Evolutionary conservation across 2,329 filamentous ascomycete genomes (phyloP), one percentile per base, ranked within the genome.

Genomic region (Ilyonectria sp.): DNA sequence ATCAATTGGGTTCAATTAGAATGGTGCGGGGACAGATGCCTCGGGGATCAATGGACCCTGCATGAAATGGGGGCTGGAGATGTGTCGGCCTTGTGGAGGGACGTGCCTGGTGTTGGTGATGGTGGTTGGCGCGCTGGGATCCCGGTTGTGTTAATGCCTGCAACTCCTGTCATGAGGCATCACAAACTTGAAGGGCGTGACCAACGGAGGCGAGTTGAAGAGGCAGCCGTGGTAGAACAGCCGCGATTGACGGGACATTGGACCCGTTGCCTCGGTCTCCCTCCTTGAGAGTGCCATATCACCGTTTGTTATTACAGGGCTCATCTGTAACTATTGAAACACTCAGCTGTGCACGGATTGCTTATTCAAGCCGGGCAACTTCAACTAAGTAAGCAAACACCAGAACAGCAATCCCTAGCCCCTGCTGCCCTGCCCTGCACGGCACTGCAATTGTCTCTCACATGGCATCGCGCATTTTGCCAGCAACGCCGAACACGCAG

Each of bases 1-100:
- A 68, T 65, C 64, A 70, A 53, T 63, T 57, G 58, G 26, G 35
- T 55, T 61, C 65, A 71, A 72, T 74, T 74, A 70, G 72, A 73
- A 69, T 61, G 58, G 58, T 21, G 65, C 21, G 52, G 15, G 26
- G 26, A 57, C n/a, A n/a, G 26, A 23, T 19, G 29, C 17, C 53
- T 59, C 56, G 62, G 52, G 50, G 50, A 53, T 43, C 33, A 56
- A 44, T 43, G 58, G 72, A 62, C 72, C 72, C 70, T 74, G 72
- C 70, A 74, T 69, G 61, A 31, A n/a, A 8, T 49, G 55, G 21
- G 59, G 52, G 60, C 55, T 54, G 53, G 57, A 53, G 57, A 29
- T 37, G 43, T 57, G 66, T 47, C 35, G 58, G 50, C 11, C 37
- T 40, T 63, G 52, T 53, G 60, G 50, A 55, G 44, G 37, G 37